Conservation (phyloP, 2,329 filamentous ascomycete genomes). For the Fulvia fulva region DNA sequence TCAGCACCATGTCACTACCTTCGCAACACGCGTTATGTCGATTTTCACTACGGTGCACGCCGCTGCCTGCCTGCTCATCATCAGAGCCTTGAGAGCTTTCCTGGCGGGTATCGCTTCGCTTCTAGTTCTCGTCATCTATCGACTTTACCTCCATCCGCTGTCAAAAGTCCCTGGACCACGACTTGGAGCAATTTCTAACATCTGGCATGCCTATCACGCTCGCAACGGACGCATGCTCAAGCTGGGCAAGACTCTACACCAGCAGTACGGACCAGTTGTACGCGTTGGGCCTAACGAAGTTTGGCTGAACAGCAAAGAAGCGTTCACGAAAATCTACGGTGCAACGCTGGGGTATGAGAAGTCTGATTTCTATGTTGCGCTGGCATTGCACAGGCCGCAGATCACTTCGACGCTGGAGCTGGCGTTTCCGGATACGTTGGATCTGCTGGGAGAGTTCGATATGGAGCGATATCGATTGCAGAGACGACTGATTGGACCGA, state of each 20-base stretch:
- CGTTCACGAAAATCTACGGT: conserved; percentile 17
- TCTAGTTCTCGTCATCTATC: conserved; percentile 1
- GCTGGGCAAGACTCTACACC: conserved; percentile 30
- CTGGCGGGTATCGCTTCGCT: neutral
- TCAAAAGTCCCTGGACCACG: conserved; percentile 12
- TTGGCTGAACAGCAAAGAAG: conserved; percentile 17
- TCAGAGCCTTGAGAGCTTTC: neutral
- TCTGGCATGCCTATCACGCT: conserved; percentile 18
- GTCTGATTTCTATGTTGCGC: conserved; percentile 15
- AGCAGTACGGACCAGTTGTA: conserved; percentile 42
- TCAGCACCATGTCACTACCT: neutral
- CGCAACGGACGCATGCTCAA: conserved; percentile 16
- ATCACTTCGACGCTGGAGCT: conserved; percentile 5
- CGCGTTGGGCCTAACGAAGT: conserved; percentile 47
- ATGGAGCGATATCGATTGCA: conserved; percentile 16
- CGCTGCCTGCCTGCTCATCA: neutral
- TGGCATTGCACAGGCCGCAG: conserved; percentile 15
- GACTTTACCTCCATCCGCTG: conserved; percentile 14
- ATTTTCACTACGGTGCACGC: neutral
- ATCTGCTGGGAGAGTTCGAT: conserved; percentile 17
- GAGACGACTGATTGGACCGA: conserved; percentile 14
- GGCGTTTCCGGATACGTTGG: conserved; percentile 14
- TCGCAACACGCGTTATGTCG: neutral
- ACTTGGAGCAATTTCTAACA: conserved; percentile 12
- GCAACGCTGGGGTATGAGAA: conserved; percentile 14